Evolutionary conservation across 2,329 filamentous ascomycete genomes (phyloP).

Genomic region (Rutstroemia sp.): DNA sequence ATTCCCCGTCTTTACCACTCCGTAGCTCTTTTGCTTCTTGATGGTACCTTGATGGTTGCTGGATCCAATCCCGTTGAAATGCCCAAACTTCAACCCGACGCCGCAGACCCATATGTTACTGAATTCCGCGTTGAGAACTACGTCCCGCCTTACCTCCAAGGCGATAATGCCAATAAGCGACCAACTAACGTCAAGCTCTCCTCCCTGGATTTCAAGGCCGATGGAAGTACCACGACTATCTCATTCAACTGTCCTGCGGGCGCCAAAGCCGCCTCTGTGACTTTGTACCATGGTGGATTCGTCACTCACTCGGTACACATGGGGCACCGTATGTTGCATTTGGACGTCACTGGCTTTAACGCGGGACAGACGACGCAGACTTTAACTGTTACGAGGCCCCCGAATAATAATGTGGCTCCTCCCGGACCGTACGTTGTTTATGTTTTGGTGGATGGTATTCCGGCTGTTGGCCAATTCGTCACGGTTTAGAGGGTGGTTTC

Average conservation of each 20-base stretch:
- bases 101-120: constrained; percentile 43
- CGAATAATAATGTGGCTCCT: constrained; percentile 46
- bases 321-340: constrained; percentile 49
- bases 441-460: constrained; percentile 36
- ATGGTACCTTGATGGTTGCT: constrained; percentile 51
- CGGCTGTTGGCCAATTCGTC: constrained; percentile 27
- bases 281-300: constrained; percentile 51
- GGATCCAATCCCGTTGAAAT: constrained; percentile 55
- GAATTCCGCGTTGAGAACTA: constrained; percentile 57
- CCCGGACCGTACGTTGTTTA: constrained; percentile 55
- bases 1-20: constrained; percentile 52
- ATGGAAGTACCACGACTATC: constrained; percentile 39
- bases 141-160: constrained; percentile 51
- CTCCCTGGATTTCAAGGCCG: constrained; percentile 33
- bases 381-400: constrained; percentile 46
- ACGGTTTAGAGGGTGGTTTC: constrained; percentile 10
- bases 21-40: constrained; percentile 49
- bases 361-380: constrained; percentile 35
- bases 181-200: constrained; percentile 42
- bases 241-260: constrained; percentile 37
- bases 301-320: constrained; percentile 55
- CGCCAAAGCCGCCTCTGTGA: constrained; percentile 39
- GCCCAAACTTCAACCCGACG: constrained; percentile 40
- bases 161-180: constrained; percentile 39
- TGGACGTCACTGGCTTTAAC: constrained; percentile 43